Conservation (phyloP, 1,284 basidiomycete species). For the Vanrija pseudolonga region DNA sequence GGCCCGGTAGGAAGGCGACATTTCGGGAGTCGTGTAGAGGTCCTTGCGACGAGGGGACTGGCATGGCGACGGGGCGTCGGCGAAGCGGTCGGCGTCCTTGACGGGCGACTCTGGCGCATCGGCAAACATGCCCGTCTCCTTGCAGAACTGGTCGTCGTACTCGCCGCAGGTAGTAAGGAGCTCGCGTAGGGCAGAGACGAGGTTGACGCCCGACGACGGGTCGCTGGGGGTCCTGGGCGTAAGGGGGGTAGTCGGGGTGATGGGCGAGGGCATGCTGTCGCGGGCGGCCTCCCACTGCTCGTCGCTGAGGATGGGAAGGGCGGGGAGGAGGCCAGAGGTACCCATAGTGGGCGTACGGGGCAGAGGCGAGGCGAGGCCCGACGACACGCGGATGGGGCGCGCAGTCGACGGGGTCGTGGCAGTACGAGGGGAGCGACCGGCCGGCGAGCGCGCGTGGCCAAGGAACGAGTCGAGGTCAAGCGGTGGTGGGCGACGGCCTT, state of each 20-base stretch:
- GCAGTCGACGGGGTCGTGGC: constrained; percentile 3
- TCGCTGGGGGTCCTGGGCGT: background rate
- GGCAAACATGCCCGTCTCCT: constrained; percentile 7
- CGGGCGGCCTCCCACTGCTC: constrained; percentile 10
- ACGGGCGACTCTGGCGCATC: constrained; percentile 2
- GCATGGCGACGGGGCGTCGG: background rate
- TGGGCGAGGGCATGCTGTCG: background rate
- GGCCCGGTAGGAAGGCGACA: background rate
- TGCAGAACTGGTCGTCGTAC: constrained; percentile 6
- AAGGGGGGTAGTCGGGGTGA: constrained; percentile 13
- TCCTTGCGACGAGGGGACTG: background rate
- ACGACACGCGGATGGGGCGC: constrained; percentile 9
- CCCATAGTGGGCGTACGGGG: background rate
- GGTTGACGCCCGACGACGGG: constrained; percentile 5
- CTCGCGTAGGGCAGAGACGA: constrained; percentile 16
- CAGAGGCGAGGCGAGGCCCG: background rate
- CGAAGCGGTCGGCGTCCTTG: constrained; percentile 2
- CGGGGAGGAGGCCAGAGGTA: constrained; percentile 13
- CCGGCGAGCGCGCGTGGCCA: background rate
- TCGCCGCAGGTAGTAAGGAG: constrained; percentile 18
- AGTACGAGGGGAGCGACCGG: constrained; percentile 1
- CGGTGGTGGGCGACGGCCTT: background rate
- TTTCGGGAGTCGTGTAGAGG: background rate
- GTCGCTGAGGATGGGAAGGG: constrained; percentile 21
- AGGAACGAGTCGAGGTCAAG: constrained; percentile 2